Evolutionary conservation across 2,329 filamentous ascomycete genomes (phyloP).

Genomic region (Ophiocordyceps robertsii): DNA sequence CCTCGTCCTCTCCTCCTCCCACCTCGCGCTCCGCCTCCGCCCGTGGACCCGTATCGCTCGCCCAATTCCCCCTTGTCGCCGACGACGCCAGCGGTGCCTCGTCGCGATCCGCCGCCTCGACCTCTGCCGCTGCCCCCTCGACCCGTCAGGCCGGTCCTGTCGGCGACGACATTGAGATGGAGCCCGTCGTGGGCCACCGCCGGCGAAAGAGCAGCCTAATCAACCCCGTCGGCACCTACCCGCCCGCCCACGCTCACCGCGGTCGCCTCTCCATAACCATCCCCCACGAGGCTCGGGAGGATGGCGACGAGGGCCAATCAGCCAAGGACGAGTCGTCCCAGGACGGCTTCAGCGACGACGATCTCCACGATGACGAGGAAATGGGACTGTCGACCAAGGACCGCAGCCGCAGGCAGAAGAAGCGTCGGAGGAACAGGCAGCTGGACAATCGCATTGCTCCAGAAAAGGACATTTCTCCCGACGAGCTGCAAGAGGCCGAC

Average conservation of each 20-base stretch:
- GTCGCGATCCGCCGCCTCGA: neutral
- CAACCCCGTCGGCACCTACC: slow-evolving; percentile 17
- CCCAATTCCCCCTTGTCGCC: neutral
- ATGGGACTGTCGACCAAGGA: slow-evolving; percentile 69
- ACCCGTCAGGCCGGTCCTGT: slow-evolving; percentile 6
- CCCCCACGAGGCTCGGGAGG: slow-evolving; percentile 30
- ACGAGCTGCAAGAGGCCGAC: slow-evolving; percentile 66
- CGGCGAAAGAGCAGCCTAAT: slow-evolving; percentile 42
- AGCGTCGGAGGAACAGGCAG: slow-evolving; percentile 52
- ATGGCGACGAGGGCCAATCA: slow-evolving; percentile 23
- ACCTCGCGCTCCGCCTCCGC: neutral
- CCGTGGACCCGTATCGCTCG: neutral
- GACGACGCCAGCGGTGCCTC: slow-evolving; percentile 2
- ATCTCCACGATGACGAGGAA: slow-evolving; percentile 76
- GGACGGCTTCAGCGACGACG: slow-evolving; percentile 55
- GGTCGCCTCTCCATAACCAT: slow-evolving; percentile 7
- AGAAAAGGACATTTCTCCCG: slow-evolving; percentile 46
- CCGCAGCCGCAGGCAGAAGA: slow-evolving; percentile 51
- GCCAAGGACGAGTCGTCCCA: slow-evolving; percentile 23
- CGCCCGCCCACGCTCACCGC: neutral
- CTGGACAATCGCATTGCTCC: slow-evolving; percentile 57
- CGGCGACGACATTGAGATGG: slow-evolving; percentile 40
- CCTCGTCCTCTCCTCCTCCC: neutral
- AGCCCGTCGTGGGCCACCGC: slow-evolving; percentile 37
- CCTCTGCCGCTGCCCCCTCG: slow-evolving; percentile 6